Conservation (phyloP, 2,329 filamentous ascomycete genomes). For the Cytospora piceae region DNA sequence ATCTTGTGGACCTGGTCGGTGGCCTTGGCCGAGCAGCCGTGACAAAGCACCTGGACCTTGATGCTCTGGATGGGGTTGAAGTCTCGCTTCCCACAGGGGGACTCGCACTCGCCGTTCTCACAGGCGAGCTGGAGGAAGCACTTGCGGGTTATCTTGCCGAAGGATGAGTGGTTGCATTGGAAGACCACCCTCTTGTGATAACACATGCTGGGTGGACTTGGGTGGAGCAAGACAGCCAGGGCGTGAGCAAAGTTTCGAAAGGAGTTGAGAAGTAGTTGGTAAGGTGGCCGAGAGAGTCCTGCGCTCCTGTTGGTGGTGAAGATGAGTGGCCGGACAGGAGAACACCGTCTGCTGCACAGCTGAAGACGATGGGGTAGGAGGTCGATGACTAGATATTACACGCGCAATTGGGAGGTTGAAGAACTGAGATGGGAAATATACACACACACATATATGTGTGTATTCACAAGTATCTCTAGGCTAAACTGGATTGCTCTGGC, state of each 20-base stretch:
- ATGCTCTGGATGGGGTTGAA: slow-evolving; percentile 30
- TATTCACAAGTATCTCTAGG: background rate
- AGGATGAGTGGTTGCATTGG: slow-evolving; percentile 32
- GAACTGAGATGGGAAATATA: background rate
- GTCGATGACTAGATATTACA: background rate
- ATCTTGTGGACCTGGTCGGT: slow-evolving; percentile 17
- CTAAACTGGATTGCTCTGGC: background rate
- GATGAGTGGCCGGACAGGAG: background rate
- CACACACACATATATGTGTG: background rate
- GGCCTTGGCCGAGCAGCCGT: slow-evolving; percentile 21
- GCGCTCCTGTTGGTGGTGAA: background rate
- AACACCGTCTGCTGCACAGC: background rate
- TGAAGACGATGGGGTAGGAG: background rate
- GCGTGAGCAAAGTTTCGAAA: background rate
- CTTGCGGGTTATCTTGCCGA: slow-evolving; percentile 23
- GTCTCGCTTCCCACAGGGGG: slow-evolving; percentile 32
- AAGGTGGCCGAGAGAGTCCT: too few species aligned
- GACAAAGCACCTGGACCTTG: slow-evolving; percentile 30
- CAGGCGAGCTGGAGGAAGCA: slow-evolving; percentile 31
- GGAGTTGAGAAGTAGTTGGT: too few species aligned
- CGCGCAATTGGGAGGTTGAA: background rate
- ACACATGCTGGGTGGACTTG: slow-evolving; percentile 30
- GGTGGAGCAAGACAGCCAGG: background rate
- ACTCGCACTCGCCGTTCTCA: slow-evolving; percentile 23
- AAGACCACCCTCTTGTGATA: slow-evolving; percentile 33